Evolutionary conservation across 768 basidiomycete genomes (phyloP), one percentile per base, ranked within the genome.

Genomic region (Royoungia palumana): DNA sequence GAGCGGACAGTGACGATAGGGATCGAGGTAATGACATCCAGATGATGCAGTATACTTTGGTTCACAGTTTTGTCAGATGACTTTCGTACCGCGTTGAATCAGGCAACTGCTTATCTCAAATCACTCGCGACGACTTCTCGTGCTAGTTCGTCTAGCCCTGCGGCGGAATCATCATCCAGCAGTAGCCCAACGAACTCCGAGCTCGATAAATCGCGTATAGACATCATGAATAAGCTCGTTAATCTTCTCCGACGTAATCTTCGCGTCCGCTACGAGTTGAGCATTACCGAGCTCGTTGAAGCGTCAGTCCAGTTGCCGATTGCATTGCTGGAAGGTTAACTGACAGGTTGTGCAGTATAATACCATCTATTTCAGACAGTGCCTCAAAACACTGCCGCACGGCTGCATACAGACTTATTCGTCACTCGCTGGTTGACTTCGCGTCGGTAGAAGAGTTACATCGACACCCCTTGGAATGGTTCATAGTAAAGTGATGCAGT

Each of bases 391-490:
- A 85, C 41, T 82, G 87, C 56, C 80, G 92, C 34, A 83, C 94
- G 11, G 82, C 83, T 2, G 87, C 86, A 0, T 98, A 95, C 67
- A 78, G 93, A 36, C 74, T 94, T 2, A 74, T 97, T 16, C 81
- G 95, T 17, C 85, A 94, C 60, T 71, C 80, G 1, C 64, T 94
- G 6, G 80, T 92, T 5, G 91, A 94, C 58, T 60, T 72, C 0
- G 76, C 84, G n/a, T 82, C 83, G 0, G 85, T 92, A 39, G 77
- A 78, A 47, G 74, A 72, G 19, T 70, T 96, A 27, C 75, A 79
- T 12, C 73, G 74, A 47, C 77, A 81, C 19, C 77, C 84, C 16
- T 65, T 96, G 28, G 92, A 96, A 56, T 94, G 90, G 85, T 92
- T 89, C 61, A 81, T 98, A 39, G 81, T 97, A 55, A 87, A 88